Evolutionary conservation across 768 basidiomycete species (phyloP).

Genomic region (Steccherinum ochraceum): DNA sequence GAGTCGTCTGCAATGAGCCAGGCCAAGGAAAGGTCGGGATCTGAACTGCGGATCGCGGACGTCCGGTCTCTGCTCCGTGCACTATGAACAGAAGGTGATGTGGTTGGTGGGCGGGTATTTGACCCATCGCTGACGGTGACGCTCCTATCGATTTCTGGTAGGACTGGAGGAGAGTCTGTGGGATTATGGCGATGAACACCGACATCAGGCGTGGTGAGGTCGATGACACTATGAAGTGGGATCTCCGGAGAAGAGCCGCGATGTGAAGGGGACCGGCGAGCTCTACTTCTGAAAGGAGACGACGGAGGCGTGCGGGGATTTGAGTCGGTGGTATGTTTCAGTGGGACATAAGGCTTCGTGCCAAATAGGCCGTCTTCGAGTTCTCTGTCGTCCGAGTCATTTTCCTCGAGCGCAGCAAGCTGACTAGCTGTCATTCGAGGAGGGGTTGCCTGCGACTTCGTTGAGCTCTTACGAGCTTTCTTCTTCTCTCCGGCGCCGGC

Average conservation of each 20-base stretch:
- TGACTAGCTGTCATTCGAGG: slow-evolving; percentile 28
- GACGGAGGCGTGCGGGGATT: background rate
- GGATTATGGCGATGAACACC: background rate
- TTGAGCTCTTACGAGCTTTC: slow-evolving; percentile 8
- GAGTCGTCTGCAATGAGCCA: slow-evolving; percentile 68
- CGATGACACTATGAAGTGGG: background rate
- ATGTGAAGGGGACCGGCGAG: slow-evolving; percentile 24
- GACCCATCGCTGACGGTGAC: slow-evolving; percentile 2
- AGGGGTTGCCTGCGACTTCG: slow-evolving; percentile 1
- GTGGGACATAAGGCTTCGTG: slow-evolving; percentile 4
- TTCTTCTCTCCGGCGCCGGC: slow-evolving; percentile 9
- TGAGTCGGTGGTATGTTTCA: slow-evolving; percentile 1
- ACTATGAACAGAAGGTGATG: background rate
- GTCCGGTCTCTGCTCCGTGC: too few relatives aligned
- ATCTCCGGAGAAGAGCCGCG: slow-evolving; percentile 12
- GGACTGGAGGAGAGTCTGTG: background rate
- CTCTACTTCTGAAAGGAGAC: slow-evolving; percentile 1
- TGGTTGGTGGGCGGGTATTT: too few relatives aligned
- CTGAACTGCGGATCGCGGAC: background rate
- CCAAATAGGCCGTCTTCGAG: slow-evolving; percentile 38
- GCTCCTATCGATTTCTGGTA: too few relatives aligned
- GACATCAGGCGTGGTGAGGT: background rate
- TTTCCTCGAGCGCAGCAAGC: slow-evolving; percentile 37
- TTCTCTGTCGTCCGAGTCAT: slow-evolving; percentile 52
- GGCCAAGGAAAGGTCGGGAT: slow-evolving; percentile 39